phyloP scores from a whole-genome alignment of 2,329 filamentous ascomycete species.

The Xylariales sp. region DNA sequence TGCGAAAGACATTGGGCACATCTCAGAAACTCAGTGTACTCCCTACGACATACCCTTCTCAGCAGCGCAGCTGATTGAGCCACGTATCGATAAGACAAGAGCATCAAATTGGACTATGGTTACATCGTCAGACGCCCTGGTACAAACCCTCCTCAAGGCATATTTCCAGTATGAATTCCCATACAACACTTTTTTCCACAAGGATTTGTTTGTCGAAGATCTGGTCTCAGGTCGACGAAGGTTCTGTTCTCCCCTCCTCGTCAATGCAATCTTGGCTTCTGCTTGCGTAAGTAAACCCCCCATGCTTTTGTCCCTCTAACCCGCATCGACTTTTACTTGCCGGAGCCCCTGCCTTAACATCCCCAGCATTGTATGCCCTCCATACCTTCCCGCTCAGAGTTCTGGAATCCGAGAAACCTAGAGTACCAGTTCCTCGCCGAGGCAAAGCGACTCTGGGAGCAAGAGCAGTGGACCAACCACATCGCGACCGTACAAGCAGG shows the following conservation, averaged over 20 bases:
- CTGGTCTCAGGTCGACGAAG: constrained; percentile 6
- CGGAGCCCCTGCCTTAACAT: no score
- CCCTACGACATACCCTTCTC: no score
- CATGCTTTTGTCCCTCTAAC: no score
- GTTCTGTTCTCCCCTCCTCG: constrained; percentile 10
- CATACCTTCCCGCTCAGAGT: constrained; percentile 24
- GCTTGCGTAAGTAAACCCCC: constrained; percentile 19
- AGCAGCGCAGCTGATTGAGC: no score
- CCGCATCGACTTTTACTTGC: no score
- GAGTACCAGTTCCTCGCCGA: constrained; percentile 32
- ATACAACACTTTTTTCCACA: constrained; percentile 9
- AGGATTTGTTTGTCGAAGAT: constrained; percentile 11
- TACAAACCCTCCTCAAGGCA: constrained; percentile 11
- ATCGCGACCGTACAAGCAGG: constrained; percentile 30
- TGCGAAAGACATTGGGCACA: no score
- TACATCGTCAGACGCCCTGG: constrained; percentile 17
- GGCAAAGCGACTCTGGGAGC: constrained; percentile 32
- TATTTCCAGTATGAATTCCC: constrained; percentile 11
- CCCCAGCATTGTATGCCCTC: constrained; percentile 24
- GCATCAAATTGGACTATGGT: constrained; percentile 26
- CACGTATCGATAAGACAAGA: no score
- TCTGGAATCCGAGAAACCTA: constrained; percentile 30
- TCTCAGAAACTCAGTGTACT: no score
- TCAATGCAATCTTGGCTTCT: constrained; percentile 17
- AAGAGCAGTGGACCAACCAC: constrained; percentile 19